A percentile compares a stretch with the other conserved stretches of the same genome.
phyloP scores from a whole-genome alignment of 805 yeast species.

The Kluyveromyces lactis region DNA sequence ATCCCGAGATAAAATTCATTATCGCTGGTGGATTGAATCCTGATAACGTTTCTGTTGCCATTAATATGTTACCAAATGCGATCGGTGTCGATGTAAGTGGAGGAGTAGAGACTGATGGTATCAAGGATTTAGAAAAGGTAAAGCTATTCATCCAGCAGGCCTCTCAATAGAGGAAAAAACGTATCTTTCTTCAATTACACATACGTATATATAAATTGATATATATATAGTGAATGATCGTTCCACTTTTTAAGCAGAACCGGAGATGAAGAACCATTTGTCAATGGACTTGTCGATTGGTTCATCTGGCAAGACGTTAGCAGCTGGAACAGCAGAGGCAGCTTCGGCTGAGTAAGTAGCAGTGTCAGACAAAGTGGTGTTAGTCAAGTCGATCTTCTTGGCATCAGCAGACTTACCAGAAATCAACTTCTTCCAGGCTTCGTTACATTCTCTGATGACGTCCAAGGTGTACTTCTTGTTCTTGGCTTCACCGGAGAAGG shows the following conservation, averaged over 20 bases:
- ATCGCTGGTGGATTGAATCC: slow-evolving; percentile 89
- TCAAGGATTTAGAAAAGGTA: slow-evolving; percentile 62
- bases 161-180: no score
- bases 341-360: slow-evolving; percentile 43
- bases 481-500: slow-evolving; percentile 91
- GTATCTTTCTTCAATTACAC: no score
- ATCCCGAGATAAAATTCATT: slow-evolving; percentile 38
- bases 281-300: slow-evolving; percentile 95
- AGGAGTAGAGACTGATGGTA: slow-evolving; percentile 80
- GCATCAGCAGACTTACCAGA: slow-evolving; percentile 50
- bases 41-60: slow-evolving; percentile 56
- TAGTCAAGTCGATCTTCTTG: slow-evolving; percentile 66
- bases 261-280: slow-evolving; percentile 97
- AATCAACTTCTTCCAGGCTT: slow-evolving; percentile 75
- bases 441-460: slow-evolving; percentile 71
- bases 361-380: slow-evolving; percentile 58
- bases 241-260: slow-evolving; percentile 52
- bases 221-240: no score
- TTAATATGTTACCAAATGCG: slow-evolving; percentile 41
- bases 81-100: slow-evolving; percentile 92
- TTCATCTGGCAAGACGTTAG: slow-evolving; percentile 68
- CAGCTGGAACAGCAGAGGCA: slow-evolving; percentile 55
- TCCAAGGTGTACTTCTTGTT: slow-evolving; percentile 80
- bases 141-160: slow-evolving; percentile 42
- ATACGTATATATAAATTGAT: no score